phyloP scores from a whole-genome alignment of 1,284 basidiomycete species.

The Rhodotorula glutinis region DNA sequence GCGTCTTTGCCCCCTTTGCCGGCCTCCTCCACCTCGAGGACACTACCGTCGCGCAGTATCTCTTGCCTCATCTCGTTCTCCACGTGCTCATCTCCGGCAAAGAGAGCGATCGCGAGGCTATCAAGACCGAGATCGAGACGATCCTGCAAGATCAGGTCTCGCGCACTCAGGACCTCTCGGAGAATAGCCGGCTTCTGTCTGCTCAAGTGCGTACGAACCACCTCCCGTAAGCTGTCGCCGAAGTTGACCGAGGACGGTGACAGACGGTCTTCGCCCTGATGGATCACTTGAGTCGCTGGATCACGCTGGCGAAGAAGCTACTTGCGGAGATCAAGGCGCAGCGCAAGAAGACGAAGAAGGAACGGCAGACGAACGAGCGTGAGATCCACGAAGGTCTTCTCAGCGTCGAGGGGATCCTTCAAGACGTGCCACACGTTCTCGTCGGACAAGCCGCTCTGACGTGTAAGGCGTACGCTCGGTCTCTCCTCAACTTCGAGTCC shows the following conservation, averaged over 20 bases:
- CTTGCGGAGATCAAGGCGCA: constrained; percentile 50
- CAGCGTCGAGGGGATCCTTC: constrained; percentile 37
- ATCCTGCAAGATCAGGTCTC: constrained; percentile 86
- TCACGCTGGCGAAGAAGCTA: constrained; percentile 53
- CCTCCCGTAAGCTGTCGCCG: no score
- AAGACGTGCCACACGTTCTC: constrained; percentile 59
- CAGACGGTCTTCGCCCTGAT: constrained; percentile 90
- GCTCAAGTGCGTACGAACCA: constrained; percentile 69
- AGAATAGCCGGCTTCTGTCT: constrained; percentile 73
- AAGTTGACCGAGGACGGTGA: not conserved
- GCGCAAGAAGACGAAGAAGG: constrained; percentile 38
- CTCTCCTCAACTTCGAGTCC: constrained; percentile 87
- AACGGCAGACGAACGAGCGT: constrained; percentile 23
- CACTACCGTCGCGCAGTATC: constrained; percentile 80
- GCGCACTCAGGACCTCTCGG: constrained; percentile 56
- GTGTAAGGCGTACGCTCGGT: constrained; percentile 89
- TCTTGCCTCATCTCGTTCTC: constrained; percentile 88
- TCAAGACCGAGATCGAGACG: constrained; percentile 71
- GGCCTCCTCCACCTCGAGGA: constrained; percentile 81
- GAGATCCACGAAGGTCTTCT: constrained; percentile 14
- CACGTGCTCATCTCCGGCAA: constrained; percentile 77
- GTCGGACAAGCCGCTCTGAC: constrained; percentile 91
- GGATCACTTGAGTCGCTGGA: constrained; percentile 92
- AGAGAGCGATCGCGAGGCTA: constrained; percentile 61
- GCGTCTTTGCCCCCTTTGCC: constrained; percentile 76